Conservation (phyloP, 139 green algal species). For the Micractinium sp. region DNA sequence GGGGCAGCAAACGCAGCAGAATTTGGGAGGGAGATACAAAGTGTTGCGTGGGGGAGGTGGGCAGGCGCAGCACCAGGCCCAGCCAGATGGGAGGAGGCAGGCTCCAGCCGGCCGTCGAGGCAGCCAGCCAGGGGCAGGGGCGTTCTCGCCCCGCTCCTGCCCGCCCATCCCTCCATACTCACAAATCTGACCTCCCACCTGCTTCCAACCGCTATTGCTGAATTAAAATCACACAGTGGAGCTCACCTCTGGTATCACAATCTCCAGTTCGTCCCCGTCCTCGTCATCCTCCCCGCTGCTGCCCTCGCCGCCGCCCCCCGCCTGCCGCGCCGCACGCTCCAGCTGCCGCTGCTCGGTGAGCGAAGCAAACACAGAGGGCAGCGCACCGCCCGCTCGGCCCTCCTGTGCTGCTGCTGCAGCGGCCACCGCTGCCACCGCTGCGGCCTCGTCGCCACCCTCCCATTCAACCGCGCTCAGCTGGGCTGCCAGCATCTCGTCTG, state of each 20-base stretch:
- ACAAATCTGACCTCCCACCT: no score
- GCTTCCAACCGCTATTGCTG: no score
- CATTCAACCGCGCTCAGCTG: conserved; percentile 27
- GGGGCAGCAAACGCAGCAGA: background rate
- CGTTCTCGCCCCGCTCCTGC: no score
- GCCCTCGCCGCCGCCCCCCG: background rate
- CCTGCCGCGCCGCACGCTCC: background rate
- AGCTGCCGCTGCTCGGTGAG: background rate
- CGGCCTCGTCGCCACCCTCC: background rate
- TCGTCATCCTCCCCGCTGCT: background rate
- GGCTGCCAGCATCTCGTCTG: conserved; percentile 43
- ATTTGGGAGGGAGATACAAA: background rate
- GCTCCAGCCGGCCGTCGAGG: no score
- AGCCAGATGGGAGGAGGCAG: no score
- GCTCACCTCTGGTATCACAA: conserved; percentile 49
- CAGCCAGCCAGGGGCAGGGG: no score
- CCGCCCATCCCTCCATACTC: no score
- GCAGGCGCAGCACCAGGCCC: no score
- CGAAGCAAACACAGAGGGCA: conserved; percentile 3
- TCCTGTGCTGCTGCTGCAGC: background rate
- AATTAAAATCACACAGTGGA: no score
- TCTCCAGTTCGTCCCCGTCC: conserved; percentile 34
- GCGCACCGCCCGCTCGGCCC: background rate
- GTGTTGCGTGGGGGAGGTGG: background rate
- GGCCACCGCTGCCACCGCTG: background rate